phyloP scores from a whole-genome alignment of 257 asterid species.

The Lantana camara region DNA sequence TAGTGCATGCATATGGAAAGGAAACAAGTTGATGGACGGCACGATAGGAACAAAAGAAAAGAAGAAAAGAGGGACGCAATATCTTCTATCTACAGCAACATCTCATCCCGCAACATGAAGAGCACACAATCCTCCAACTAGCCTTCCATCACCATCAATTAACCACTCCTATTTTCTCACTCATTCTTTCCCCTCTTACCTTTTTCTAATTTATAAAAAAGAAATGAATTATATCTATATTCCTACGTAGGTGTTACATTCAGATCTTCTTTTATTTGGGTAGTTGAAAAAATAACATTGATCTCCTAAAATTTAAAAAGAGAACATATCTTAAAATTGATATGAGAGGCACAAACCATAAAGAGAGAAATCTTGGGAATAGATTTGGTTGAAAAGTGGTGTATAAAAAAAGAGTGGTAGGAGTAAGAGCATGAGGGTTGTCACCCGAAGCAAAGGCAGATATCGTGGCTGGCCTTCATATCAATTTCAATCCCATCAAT shows the following conservation, averaged over 20 bases:
- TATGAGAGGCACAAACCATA: too few species aligned
- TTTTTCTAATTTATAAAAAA: too few species aligned
- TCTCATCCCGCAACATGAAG: too few species aligned
- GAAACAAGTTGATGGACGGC: constrained; percentile 26
- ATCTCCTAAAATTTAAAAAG: background rate
- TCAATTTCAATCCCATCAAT: constrained; percentile 18
- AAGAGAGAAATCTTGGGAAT: too few species aligned
- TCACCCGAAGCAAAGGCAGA: constrained; percentile 35
- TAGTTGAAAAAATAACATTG: too few species aligned
- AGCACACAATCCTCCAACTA: constrained; percentile 4
- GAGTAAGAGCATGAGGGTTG: constrained; percentile 36
- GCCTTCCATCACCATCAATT: constrained; percentile 21
- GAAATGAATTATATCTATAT: too few species aligned
- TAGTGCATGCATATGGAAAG: too few species aligned
- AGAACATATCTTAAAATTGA: constrained; percentile 2
- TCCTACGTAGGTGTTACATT: too few species aligned
- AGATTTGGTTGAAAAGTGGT: constrained; percentile 16
- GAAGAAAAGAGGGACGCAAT: constrained; percentile 7
- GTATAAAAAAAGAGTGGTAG: constrained; percentile 19
- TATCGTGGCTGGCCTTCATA: constrained; percentile 26
- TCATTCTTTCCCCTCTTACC: too few species aligned
- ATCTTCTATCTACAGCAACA: too few species aligned
- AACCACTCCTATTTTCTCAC: too few species aligned
- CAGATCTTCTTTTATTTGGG: too few species aligned
- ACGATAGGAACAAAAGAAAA: background rate